Conservation (phyloP, 257 asterid genomes). For the Anisodus tanguticus region DNA sequence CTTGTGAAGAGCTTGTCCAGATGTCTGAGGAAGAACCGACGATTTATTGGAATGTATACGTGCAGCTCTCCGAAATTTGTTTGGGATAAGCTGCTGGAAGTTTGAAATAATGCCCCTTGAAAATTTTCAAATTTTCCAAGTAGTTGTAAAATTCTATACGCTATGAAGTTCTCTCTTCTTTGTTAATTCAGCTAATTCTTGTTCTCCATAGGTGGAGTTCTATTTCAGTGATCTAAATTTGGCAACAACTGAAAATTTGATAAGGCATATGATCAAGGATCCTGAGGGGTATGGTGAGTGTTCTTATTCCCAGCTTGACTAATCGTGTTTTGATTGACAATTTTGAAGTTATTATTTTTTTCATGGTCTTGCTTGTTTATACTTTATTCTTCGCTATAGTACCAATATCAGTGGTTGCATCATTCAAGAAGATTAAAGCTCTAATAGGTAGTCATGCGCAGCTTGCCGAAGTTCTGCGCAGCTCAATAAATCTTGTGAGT, state of each 20-base stretch:
- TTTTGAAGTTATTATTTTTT: slow-evolving; percentile 17
- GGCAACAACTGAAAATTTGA: slow-evolving; percentile 89
- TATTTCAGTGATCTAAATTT: slow-evolving; percentile 91
- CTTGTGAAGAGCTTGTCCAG: background rate
- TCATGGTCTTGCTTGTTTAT: slow-evolving; percentile 22
- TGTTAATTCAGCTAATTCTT: slow-evolving; percentile 9
- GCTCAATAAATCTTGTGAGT: slow-evolving; percentile 74
- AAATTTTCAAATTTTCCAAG: background rate
- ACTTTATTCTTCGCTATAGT: slow-evolving; percentile 47
- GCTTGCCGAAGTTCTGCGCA: slow-evolving; percentile 66
- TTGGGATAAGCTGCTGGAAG: background rate
- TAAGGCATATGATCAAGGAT: slow-evolving; percentile 72
- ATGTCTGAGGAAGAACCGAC: background rate
- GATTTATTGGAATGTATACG: background rate
- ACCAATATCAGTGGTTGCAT: slow-evolving; percentile 79
- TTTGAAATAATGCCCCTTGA: background rate
- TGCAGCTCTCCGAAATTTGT: slow-evolving; percentile 17
- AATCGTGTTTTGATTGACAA: background rate
- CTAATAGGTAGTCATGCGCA: slow-evolving; percentile 58
- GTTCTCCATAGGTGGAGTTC: slow-evolving; percentile 73
- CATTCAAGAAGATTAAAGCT: slow-evolving; percentile 80
- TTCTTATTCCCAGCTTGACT: slow-evolving; percentile 20
- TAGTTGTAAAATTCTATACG: background rate
- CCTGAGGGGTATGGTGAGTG: slow-evolving; percentile 84
- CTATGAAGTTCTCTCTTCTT: background rate